Evolutionary conservation across 257 asterid species (phyloP), one percentile per base, ranked within the genome.

Genomic region (Lycium barbarum): DNA sequence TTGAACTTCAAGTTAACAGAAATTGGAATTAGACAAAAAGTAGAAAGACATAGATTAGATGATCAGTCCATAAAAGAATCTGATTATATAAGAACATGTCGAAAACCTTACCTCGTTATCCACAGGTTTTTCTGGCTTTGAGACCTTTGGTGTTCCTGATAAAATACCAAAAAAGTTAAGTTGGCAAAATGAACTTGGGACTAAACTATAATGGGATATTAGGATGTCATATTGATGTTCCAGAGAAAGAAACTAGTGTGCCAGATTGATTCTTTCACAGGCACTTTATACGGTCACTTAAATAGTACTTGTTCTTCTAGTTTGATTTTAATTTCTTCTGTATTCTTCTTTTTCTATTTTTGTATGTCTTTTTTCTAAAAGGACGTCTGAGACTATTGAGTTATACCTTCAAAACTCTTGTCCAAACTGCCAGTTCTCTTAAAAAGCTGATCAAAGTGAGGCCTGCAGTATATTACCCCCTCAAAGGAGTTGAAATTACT

Each of bases 391-490:
- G 22, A n/a, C 33, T 63, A 10, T 62, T 3, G 63, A 26, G 72
- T 65, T 26, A 65, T 65, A 65, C 98, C 97, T 83, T 92, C 97
- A 51, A 93, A 91, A 84, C 97, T 95, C 87, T 93, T 95, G 8
- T 91, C 93, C 3, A 92, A 93, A 91, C 96, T 95, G 87, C 97
- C 98, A 20, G 98, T 95, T 88, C 93, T 91, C 89, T 95, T 93
- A 89, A 91, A 90, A 40, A 93, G 91, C 89, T 92, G 97, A 87
- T 93, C 96, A 65, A 83, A 93, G 83, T 95, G 98, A 55, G 91
- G 94, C 73, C 89, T 90, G 88, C 97, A 94, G 84, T 93, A 94
- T 7, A 93, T 90, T 45, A 93, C 95, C 33, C 98, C 98, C 49
- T 95, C 98, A 70, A 95, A 91, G 6, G 98, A 93, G 74, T 93